Conservation (phyloP, 306 rosid genomes). For the Pterocarpus santalinus region DNA sequence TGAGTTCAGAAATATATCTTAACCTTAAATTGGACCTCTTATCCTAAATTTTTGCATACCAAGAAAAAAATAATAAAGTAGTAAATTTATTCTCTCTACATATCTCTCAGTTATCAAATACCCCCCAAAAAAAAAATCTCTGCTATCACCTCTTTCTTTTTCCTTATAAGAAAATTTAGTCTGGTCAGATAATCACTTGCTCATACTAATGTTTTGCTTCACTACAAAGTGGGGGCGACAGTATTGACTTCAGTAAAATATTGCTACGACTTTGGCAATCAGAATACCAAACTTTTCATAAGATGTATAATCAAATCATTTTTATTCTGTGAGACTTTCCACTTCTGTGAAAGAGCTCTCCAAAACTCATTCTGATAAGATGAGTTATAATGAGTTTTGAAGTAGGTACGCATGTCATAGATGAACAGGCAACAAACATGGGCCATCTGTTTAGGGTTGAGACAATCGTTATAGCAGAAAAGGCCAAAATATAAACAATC, state of each 20-base stretch:
- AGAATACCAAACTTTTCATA: constrained; percentile 22
- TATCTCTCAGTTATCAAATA: too few relatives aligned
- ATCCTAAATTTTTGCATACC: too few relatives aligned
- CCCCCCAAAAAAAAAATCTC: too few relatives aligned
- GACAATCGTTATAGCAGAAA: constrained; percentile 32
- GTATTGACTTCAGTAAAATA: constrained; percentile 1
- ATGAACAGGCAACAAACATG: constrained; percentile 30
- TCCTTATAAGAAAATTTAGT: not conserved
- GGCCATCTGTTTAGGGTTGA: constrained; percentile 20
- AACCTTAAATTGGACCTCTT: too few relatives aligned
- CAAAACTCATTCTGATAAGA: constrained; percentile 22
- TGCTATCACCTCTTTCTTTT: not conserved
- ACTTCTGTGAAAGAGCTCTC: constrained; percentile 31
- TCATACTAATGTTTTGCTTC: constrained; percentile 31
- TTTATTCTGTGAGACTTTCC: constrained; percentile 9
- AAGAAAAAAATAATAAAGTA: too few relatives aligned
- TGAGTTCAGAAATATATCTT: too few relatives aligned
- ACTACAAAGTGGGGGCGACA: not conserved
- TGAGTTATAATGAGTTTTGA: constrained; percentile 11
- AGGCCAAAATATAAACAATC: constrained; percentile 39
- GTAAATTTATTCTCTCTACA: too few relatives aligned
- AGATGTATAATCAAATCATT: constrained; percentile 20
- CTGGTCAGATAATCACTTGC: constrained; percentile 8
- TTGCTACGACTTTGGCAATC: constrained; percentile 5
- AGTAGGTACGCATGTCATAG: constrained; percentile 38